A percentile compares a stretch with the other conserved stretches of the same genome.
phyloP scores from a whole-genome alignment of 1,284 basidiomycete genomes.

The Ganoderma meredithae region DNA sequence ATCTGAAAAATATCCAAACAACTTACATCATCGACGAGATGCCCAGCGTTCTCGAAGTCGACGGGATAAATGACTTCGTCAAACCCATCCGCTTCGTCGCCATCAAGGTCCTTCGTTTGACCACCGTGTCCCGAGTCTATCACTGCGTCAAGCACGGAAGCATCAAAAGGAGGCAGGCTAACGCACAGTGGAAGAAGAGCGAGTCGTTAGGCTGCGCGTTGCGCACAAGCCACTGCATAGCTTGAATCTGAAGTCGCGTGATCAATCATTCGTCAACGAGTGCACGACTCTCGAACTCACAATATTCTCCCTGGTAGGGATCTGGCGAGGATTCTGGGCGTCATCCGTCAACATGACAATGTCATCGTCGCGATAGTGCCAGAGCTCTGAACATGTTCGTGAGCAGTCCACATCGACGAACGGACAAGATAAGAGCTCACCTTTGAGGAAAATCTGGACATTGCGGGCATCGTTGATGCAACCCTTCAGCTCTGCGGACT shows the following conservation, averaged over 20 bases:
- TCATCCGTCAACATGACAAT: constrained; percentile 92
- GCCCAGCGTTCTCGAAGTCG: constrained; percentile 74
- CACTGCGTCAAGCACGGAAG: background rate
- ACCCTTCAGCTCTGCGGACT: constrained; percentile 69
- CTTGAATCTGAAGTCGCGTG: constrained; percentile 58
- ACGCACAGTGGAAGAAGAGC: constrained; percentile 90
- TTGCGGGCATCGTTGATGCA: constrained; percentile 92
- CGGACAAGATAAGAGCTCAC: constrained; percentile 48
- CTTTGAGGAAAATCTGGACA: constrained; percentile 74
- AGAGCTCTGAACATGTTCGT: constrained; percentile 52
- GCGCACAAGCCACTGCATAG: constrained; percentile 91
- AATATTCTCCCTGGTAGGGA: constrained; percentile 86
- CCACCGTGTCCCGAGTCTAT: constrained; percentile 86
- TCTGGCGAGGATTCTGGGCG: constrained; percentile 62
- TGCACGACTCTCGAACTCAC: constrained; percentile 46
- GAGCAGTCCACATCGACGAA: constrained; percentile 6
- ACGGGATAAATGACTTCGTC: constrained; percentile 89
- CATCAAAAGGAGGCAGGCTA: background rate
- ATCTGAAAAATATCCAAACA: constrained; percentile 1
- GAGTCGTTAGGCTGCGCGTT: constrained; percentile 85
- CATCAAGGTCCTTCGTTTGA: constrained; percentile 78
- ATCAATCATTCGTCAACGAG: background rate
- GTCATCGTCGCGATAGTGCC: constrained; percentile 79
- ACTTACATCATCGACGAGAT: constrained; percentile 87
- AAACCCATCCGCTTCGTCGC: constrained; percentile 71